Evolutionary conservation across 768 basidiomycete genomes (phyloP).

Genomic region (Porphyrellus cyaneotinctus): DNA sequence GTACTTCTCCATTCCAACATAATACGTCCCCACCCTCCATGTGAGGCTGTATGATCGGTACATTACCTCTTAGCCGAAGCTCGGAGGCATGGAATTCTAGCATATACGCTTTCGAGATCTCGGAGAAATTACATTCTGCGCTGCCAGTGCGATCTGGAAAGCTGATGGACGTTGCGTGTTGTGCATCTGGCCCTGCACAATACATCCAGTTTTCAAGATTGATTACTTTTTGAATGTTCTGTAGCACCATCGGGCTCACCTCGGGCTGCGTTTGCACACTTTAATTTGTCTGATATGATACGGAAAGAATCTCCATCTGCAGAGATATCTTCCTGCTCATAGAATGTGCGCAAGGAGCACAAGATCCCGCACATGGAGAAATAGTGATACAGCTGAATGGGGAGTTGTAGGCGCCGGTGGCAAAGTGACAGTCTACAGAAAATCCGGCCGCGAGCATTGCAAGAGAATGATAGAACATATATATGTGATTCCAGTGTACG

Average conservation of each 20-base stretch:
- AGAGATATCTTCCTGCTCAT: constrained; percentile 2
- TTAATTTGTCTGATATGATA: constrained; percentile 34
- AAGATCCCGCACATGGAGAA: constrained; percentile 68
- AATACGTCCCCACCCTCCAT: constrained; percentile 51
- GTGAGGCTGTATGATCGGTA: constrained; percentile 67
- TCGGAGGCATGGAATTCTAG: constrained; percentile 68
- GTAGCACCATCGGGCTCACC: constrained; percentile 38
- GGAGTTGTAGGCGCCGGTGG: too few relatives aligned
- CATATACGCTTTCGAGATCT: constrained; percentile 20
- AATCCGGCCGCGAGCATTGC: too few relatives aligned
- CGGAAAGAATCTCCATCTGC: constrained; percentile 15
- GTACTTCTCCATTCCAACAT: constrained; percentile 86
- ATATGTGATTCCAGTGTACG: too few relatives aligned
- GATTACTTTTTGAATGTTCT: too few relatives aligned
- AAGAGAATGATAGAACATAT: too few relatives aligned
- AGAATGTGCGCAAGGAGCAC: constrained; percentile 37
- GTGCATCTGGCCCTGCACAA: constrained; percentile 62
- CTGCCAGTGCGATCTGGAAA: constrained; percentile 4
- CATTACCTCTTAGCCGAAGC: constrained; percentile 62
- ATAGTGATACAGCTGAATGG: background rate
- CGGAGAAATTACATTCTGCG: constrained; percentile 5
- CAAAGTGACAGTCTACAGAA: too few relatives aligned
- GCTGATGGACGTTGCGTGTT: constrained; percentile 31
- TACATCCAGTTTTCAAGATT: constrained; percentile 1
- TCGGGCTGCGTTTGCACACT: constrained; percentile 50